A percentile compares a stretch with the other conserved stretches of the same genome.
phyloP scores from a whole-genome alignment of 1,284 basidiomycete genomes.

The Trametes versicolor region DNA sequence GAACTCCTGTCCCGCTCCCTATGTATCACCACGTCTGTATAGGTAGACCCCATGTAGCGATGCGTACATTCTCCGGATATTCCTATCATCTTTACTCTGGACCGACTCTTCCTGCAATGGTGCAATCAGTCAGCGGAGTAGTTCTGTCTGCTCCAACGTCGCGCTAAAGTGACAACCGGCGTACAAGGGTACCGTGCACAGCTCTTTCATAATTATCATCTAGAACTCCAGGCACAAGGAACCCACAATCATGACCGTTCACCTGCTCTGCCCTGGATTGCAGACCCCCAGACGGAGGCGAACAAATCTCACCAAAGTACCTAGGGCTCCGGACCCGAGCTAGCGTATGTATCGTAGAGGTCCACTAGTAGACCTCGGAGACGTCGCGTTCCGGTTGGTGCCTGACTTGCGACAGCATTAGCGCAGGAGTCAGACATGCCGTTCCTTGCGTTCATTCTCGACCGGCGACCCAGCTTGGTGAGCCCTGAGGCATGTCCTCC shows the following conservation, averaged over 20 bases:
- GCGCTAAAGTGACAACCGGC: background rate
- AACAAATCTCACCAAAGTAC: background rate
- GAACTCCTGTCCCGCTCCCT: slow-evolving; percentile 1
- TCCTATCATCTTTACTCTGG: background rate
- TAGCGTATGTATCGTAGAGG: background rate
- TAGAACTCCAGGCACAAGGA: background rate
- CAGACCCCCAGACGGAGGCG: background rate
- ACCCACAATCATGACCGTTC: background rate
- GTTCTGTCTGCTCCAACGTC: background rate
- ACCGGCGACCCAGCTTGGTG: background rate
- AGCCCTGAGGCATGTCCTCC: background rate
- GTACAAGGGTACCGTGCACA: background rate
- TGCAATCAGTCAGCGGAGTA: background rate
- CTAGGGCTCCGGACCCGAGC: background rate
- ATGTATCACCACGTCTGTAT: slow-evolving; percentile 15
- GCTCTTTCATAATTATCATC: background rate
- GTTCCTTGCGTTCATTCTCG: background rate
- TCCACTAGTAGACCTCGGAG: background rate
- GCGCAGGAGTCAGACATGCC: background rate
- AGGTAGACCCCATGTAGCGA: slow-evolving; percentile 11
- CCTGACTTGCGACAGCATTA: background rate
- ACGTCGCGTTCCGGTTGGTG: background rate
- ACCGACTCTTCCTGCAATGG: background rate
- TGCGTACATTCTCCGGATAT: background rate
- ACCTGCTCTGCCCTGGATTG: background rate